A percentile compares a stretch with the other conserved stretches of the same genome.
These are phyloP conservation scores for Raffaelea albimanens DNA, from an alignment of 2,329 filamentous ascomycete genomes.

Conservation along the genomic window DNA sequence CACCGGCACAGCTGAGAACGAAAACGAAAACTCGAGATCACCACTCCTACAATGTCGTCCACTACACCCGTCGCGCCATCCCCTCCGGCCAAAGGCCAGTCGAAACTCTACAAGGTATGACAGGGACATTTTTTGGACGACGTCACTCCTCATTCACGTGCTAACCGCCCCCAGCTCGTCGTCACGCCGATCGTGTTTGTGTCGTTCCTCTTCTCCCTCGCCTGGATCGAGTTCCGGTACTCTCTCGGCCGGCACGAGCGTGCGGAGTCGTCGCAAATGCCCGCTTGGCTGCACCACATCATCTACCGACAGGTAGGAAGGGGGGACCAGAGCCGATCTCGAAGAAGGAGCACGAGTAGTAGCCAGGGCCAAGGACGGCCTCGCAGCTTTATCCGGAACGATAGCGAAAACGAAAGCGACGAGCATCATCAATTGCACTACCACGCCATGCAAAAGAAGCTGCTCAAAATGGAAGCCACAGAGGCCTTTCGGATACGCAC, in stretches of 20 bases:
- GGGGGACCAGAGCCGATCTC: too few relatives aligned
- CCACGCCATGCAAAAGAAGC: constrained; percentile 47
- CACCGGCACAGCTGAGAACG: too few relatives aligned
- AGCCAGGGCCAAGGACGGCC: constrained; percentile 2
- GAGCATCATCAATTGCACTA: constrained; percentile 26
- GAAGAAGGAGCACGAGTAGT: too few relatives aligned
- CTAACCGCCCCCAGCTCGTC: constrained; percentile 28
- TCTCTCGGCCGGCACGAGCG: too few relatives aligned
- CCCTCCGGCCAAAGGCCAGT: neutral
- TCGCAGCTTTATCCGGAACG: neutral
- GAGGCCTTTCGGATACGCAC: constrained; percentile 54
- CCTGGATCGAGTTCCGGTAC: constrained; percentile 51
- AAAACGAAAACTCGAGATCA: too few relatives aligned
- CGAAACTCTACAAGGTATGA: constrained; percentile 7
- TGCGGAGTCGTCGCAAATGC: too few relatives aligned
- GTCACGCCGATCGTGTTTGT: constrained; percentile 56
- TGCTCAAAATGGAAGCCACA: constrained; percentile 51
- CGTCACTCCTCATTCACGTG: too few relatives aligned
- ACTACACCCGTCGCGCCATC: constrained; percentile 1
- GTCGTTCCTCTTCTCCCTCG: constrained; percentile 56
- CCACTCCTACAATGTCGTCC: constrained; percentile 6
- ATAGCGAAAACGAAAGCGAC: constrained; percentile 9
- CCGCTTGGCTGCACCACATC: too few relatives aligned
- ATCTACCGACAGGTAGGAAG: too few relatives aligned
- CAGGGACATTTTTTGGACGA: too few relatives aligned